A percentile compares a stretch with the other conserved stretches of the same genome.
phyloP scores from a whole-genome alignment of 345 rosid genomes.

The Erucastrum elatum region DNA sequence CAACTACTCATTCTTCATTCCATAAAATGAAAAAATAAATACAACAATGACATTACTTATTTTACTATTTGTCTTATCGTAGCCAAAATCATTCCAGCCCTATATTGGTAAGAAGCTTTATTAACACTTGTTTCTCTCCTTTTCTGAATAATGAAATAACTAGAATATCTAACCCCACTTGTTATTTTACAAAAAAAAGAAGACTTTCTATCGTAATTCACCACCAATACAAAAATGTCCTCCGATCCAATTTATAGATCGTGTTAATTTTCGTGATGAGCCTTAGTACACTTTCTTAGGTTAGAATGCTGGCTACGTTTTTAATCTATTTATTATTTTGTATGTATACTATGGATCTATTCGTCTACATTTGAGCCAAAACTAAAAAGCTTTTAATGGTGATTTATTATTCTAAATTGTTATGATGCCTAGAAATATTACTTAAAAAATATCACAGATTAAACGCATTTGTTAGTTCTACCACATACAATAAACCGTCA shows the following conservation, averaged over 20 bases:
- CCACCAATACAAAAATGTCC: not conserved
- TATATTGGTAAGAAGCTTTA: not conserved
- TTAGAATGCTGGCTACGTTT: not conserved
- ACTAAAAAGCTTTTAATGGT: not conserved
- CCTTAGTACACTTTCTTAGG: not conserved
- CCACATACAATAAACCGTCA: constrained; percentile 33
- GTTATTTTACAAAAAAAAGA: not conserved
- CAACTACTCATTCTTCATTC: constrained; percentile 18
- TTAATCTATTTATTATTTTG: not conserved
- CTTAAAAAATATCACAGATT: not conserved
- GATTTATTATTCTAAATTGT: not conserved
- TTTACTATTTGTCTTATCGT: no score
- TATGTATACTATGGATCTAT: not conserved
- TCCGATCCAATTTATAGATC: not conserved
- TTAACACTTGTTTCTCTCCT: not conserved
- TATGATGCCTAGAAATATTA: not conserved
- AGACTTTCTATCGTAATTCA: not conserved
- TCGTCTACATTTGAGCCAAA: not conserved
- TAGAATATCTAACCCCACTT: not conserved
- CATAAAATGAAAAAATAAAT: not conserved
- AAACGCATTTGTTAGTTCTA: not conserved
- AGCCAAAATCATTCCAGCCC: not conserved
- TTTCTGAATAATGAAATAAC: not conserved
- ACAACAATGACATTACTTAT: not conserved
- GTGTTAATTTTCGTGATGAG: not conserved